Evolutionary conservation across 2,329 filamentous ascomycete species (phyloP).

Genomic region (Zymoseptoria ardabiliae): DNA sequence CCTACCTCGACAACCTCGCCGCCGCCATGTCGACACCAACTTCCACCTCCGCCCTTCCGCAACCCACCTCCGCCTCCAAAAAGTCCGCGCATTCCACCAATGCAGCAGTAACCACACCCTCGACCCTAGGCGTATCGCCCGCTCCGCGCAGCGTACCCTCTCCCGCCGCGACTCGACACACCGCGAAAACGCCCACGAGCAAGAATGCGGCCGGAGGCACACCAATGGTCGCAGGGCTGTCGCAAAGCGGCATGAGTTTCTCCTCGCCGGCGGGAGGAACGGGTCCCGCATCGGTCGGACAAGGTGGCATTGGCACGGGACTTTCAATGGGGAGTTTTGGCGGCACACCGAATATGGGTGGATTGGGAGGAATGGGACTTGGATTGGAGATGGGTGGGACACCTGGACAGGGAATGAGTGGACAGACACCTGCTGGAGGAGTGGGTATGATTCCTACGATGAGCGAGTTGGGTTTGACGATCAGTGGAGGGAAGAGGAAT

Average conservation of each 20-base stretch:
- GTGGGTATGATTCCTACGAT: slow-evolving; percentile 35
- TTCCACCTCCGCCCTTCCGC: slow-evolving; percentile 10
- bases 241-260: slow-evolving; percentile 20
- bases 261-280: slow-evolving; percentile 17
- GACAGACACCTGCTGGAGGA: slow-evolving; percentile 25
- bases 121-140: slow-evolving; percentile 37
- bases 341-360: slow-evolving; percentile 16
- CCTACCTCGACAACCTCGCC: neutral
- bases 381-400: slow-evolving; percentile 31
- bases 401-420: slow-evolving; percentile 33
- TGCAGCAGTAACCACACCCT: slow-evolving; percentile 12
- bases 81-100: slow-evolving; percentile 8
- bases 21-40: slow-evolving; percentile 23
- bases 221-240: slow-evolving; percentile 27
- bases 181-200: slow-evolving; percentile 34
- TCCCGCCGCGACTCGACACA: slow-evolving; percentile 24
- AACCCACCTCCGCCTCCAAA: slow-evolving; percentile 26
- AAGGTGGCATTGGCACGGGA: neutral
- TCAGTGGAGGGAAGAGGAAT: slow-evolving; percentile 34
- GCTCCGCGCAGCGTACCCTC: slow-evolving; percentile 26
- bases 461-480: slow-evolving; percentile 38
- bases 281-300: neutral
- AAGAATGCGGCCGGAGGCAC: neutral
- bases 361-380: slow-evolving; percentile 10
- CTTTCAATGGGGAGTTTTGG: slow-evolving; percentile 17